Base-by-base conservation (phyloP, 176 grass and related monocot genomes). In the Guadua angustifolia region DNA sequence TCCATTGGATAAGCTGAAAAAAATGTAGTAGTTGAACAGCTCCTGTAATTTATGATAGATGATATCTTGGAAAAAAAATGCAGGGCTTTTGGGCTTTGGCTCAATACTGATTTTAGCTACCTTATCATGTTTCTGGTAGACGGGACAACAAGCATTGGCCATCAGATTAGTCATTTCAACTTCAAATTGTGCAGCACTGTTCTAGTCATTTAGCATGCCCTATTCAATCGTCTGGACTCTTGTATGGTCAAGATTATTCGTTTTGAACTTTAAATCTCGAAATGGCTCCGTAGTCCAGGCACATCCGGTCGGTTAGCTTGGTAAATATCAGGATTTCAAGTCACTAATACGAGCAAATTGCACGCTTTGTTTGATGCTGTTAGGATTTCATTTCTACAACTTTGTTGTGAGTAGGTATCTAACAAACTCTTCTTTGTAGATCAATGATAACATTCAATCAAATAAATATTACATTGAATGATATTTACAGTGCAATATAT, bases 401-500 rank as follows among this genome's bases (percentile, higher is more conserved):
- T 29, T 63, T 32, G 60, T 16, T 63, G 12, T 15, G 18, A 55
- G 18, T 29, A 6, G 1, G 24, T 62, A 26, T 62, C 59, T 29
- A 15, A 32, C 59, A 29, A 62, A 32, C 24, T 43, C 14, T 29
- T 13, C 8, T 13, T 5, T 32, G 2, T 2, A 18, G 52, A 71
- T 46, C 24, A 60, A 33, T 61, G 2, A 29, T 29, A 29, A 6
- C 26, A 14, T 62, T 29, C 12, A 15, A 42, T 9, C 18, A 16
- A 65, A 50, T 1, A 4, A 25, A 62, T 63, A 35, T 64, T 17
- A 6, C 40, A 47, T 61, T 8, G 57, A 25, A n/a, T 33, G 61
- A 17, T 79, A 67, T 79, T 38, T 79, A 66, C 77, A 32, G 6
- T 76, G 24, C 10, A 8, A 19, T 43, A 43, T 75, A 70, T 24